A percentile compares a stretch with the other conserved stretches of the same genome.
phyloP scores from a whole-genome alignment of 176 grass and related monocot genomes.

The Eleusine indica region DNA sequence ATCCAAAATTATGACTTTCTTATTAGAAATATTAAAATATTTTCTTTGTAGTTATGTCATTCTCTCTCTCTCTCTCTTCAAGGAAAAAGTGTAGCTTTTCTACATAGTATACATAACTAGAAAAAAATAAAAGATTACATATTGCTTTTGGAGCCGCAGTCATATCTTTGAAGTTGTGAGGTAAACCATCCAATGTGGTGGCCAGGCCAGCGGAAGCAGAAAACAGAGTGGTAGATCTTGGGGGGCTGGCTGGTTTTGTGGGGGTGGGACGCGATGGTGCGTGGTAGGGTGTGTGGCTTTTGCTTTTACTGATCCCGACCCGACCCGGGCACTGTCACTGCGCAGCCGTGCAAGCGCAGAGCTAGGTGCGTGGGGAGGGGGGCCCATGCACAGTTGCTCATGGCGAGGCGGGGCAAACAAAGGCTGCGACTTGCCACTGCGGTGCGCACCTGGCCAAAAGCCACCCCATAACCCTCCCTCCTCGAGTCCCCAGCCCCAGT shows the following conservation, averaged over 20 bases:
- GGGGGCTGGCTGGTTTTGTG: background rate
- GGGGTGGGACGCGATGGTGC: background rate
- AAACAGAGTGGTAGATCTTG: slow-evolving; percentile 6
- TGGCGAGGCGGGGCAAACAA: background rate
- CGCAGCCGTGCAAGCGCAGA: background rate
- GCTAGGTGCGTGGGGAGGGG: background rate
- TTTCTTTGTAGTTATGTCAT: too few species aligned
- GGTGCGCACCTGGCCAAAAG: slow-evolving; percentile 51
- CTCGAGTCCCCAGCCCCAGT: background rate
- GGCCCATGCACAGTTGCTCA: slow-evolving; percentile 13
- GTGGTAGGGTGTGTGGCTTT: slow-evolving; percentile 39
- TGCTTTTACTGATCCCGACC: slow-evolving; percentile 36
- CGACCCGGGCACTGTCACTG: background rate
- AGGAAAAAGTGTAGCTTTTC: too few species aligned
- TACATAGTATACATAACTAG: too few species aligned
- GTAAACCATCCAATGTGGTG: background rate
- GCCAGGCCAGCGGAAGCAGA: background rate
- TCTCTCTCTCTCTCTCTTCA: too few species aligned
- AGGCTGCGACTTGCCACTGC: slow-evolving; percentile 27
- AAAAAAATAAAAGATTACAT: too few species aligned
- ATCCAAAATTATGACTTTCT: background rate
- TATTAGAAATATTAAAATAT: too few species aligned
- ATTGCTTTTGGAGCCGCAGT: too few species aligned
- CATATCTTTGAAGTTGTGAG: background rate
- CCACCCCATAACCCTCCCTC: background rate